Conservation (phyloP, 1,139 yeast species). For the Starmera stellimalicola region DNA sequence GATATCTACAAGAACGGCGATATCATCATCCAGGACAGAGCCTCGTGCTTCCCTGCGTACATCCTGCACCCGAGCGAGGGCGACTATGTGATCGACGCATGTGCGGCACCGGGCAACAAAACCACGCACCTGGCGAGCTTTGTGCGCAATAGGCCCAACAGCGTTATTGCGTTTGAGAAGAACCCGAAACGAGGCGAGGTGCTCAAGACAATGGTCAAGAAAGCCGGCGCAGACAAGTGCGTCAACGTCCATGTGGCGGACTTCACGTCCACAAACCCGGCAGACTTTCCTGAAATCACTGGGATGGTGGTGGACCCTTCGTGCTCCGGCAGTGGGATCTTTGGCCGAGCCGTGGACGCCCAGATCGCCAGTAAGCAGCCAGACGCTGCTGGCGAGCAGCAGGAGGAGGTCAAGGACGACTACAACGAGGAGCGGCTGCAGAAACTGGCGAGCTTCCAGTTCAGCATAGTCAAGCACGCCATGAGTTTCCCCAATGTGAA, state of each 20-base stretch:
- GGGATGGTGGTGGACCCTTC: conserved; percentile 93
- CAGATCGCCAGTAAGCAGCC: conserved; percentile 1
- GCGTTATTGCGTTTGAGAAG: conserved; percentile 78
- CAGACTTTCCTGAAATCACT: conserved; percentile 53
- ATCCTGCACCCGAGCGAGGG: conserved; percentile 53
- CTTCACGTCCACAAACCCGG: conserved; percentile 61
- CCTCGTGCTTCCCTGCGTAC: conserved; percentile 92
- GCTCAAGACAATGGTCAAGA: conserved; percentile 67
- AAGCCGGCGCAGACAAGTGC: conserved; percentile 61
- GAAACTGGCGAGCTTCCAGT: conserved; percentile 79
- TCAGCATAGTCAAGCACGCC: conserved; percentile 81
- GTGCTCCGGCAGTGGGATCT: conserved; percentile 95
- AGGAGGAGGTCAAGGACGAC: conserved; percentile 29
- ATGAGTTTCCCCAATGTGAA: conserved; percentile 66
- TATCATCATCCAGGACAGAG: conserved; percentile 87
- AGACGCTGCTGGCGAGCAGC: conserved; percentile 13
- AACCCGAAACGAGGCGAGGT: conserved; percentile 64
- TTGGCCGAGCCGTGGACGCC: conserved; percentile 52
- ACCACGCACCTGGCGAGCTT: conserved; percentile 85
- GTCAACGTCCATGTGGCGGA: conserved; percentile 74
- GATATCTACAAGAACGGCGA: conserved; percentile 65
- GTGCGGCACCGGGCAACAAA: conserved; percentile 98
- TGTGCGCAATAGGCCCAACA: conserved; percentile 20
- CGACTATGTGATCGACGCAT: conserved; percentile 71
- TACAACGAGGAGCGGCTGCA: conserved; percentile 48